phyloP scores from a whole-genome alignment of 177 flowering plant genomes.

The Tripterygium wilfordii region DNA sequence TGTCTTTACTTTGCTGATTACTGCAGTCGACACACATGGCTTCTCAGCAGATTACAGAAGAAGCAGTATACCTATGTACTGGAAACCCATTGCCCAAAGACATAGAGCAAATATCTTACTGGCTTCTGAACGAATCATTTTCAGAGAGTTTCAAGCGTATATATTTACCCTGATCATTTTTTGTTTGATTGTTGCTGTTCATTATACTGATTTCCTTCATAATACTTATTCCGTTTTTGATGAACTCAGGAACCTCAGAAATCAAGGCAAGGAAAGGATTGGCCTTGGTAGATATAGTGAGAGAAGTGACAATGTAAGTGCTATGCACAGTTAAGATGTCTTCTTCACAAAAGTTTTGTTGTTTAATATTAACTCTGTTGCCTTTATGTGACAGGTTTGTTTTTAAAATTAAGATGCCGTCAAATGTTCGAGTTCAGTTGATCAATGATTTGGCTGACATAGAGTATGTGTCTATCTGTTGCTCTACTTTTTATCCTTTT shows the following conservation, averaged over 20 bases:
- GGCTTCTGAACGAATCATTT: conserved; percentile 93
- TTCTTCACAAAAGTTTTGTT: conserved; percentile 4
- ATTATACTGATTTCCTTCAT: neutral
- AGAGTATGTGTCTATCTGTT: conserved; percentile 52
- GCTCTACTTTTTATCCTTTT: too few relatives aligned
- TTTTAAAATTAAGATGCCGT: conserved; percentile 88
- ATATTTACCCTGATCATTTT: conserved; percentile 9
- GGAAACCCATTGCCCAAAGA: conserved; percentile 98
- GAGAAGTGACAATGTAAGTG: conserved; percentile 96
- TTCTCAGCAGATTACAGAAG: conserved; percentile 82
- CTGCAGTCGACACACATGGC: conserved; percentile 99
- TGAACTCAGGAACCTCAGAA: conserved; percentile 60
- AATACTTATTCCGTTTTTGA: conserved; percentile 1
- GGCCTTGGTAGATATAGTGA: conserved; percentile 87
- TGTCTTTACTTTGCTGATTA: conserved; percentile 8
- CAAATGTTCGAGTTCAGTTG: conserved; percentile 71
- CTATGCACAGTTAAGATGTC: neutral
- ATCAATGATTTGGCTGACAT: conserved; percentile 91
- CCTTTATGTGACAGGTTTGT: conserved; percentile 79
- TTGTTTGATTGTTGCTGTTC: neutral
- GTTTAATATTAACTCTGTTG: conserved; percentile 7
- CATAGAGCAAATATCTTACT: conserved; percentile 84
- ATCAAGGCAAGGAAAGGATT: conserved; percentile 86
- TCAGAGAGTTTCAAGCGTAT: conserved; percentile 50
- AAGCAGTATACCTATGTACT: conserved; percentile 92